A percentile compares a stretch with the other conserved stretches of the same genome.
Conservation (phyloP, 2,329 filamentous ascomycete species). For the Knufia fluminis region DNA sequence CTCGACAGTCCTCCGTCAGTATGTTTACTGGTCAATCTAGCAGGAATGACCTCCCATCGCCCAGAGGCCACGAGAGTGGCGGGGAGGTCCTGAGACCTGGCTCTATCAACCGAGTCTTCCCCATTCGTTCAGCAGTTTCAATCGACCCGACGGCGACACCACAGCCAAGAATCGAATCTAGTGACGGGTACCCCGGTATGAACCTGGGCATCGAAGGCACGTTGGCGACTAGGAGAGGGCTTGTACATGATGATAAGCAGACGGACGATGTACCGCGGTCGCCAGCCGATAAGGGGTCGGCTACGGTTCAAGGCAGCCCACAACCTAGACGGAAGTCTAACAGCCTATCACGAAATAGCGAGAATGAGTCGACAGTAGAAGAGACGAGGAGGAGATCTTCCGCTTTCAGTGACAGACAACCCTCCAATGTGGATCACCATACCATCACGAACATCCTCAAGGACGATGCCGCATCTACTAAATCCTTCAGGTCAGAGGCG, state of each 20-base stretch:
- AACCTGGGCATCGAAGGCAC: slow-evolving; percentile 4
- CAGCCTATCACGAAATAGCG: not conserved
- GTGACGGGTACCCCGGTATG: slow-evolving; percentile 14
- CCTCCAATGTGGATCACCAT: not conserved
- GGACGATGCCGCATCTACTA: slow-evolving; percentile 8
- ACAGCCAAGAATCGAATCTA: slow-evolving; percentile 10
- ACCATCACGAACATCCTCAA: slow-evolving; percentile 11
- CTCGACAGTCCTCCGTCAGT: slow-evolving; percentile 13
- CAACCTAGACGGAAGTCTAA: not conserved
- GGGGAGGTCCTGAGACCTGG: slow-evolving; percentile 23
- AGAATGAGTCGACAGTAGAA: not conserved
- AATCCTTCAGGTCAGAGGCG: slow-evolving; percentile 10
- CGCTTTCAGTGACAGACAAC: not conserved
- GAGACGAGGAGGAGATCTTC: not conserved
- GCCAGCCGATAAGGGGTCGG: not conserved
- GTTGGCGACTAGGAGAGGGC: not conserved
- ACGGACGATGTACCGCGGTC: not conserved
- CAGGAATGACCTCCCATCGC: slow-evolving; percentile 7
- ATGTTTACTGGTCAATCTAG: slow-evolving; percentile 17
- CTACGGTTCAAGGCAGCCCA: not conserved
- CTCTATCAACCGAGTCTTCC: slow-evolving; percentile 58
- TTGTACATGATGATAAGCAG: not conserved
- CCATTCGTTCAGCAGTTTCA: slow-evolving; percentile 70
- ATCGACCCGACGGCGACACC: slow-evolving; percentile 49
- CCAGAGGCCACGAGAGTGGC: slow-evolving; percentile 8